Base-by-base conservation (phyloP, 441 rosid species). In the Populus hybrid region DNA sequence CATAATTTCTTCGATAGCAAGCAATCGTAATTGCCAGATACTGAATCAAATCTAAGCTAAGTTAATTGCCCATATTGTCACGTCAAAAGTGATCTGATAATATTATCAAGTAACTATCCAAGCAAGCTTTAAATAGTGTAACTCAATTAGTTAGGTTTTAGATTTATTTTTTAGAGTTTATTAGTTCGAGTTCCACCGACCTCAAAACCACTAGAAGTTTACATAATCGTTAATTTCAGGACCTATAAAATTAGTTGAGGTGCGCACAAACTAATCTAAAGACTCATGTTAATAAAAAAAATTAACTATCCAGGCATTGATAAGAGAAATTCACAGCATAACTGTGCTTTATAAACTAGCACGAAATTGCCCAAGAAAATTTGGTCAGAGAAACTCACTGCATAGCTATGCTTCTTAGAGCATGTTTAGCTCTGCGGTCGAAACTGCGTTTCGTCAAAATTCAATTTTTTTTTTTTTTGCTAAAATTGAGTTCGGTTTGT, bases 171-270 rank as follows among this genome's bases (percentile, higher is more conserved):
- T 0, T 35, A 35, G 9, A 35, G 0, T 0, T 6, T 0, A 36
- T 0, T 1, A 7, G 7, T 5, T 35, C 40, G 40, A 36, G 10
- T 1, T 36, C 0, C 2, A 36, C 2, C 0, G 8, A 36, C 0
- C 0, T 36, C 0, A 36, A 1, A 0, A 8, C 0, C 0, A 36
- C 0, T 36, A 36, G 2, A 36, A 0, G 0, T 1, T 36, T 8
- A 36, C 0, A 36, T 36, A 2, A 0, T 8, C 1, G 0, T 36
- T 36, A 36, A 1, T 0, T 36, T 38, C 0, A 38, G 0, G 3
- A 2, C 0, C 0, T 0, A 0, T 38, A 0, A 0, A 0, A 38
- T 38, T 38, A 38, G 0, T 38, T 0, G 3, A 38, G 11, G 0
- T 38, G 0, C 4, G 0, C 32, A 3, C 32, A 30, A 30, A 30